phyloP scores from a whole-genome alignment of 305 asterid genomes.

The Solanum aculeatissimum region DNA sequence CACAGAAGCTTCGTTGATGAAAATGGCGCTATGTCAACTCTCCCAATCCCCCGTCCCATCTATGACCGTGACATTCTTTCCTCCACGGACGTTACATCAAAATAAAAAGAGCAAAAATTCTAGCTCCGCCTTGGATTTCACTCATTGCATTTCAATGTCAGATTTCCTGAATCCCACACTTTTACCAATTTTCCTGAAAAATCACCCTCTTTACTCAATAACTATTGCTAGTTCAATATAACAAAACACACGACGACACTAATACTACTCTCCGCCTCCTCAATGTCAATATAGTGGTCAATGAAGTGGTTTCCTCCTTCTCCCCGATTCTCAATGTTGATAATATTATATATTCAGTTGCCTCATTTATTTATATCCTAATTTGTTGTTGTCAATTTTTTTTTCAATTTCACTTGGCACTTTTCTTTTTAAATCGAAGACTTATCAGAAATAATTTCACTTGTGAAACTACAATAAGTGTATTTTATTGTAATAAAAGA shows the following conservation, averaged over 20 bases:
- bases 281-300: no score
- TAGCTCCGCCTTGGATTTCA: background rate
- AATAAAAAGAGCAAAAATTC: background rate
- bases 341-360: no score
- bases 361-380: no score
- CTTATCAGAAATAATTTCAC: no score
- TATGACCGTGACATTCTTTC: constrained; percentile 9
- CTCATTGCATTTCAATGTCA: background rate
- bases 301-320: no score
- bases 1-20: background rate
- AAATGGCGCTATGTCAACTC: constrained; percentile 9
- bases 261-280: background rate
- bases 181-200: background rate
- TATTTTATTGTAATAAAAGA: background rate
- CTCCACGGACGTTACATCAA: constrained; percentile 8
- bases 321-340: no score
- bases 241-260: background rate
- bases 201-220: background rate
- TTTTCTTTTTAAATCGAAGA: no score
- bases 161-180: background rate
- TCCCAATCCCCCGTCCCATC: constrained; percentile 7
- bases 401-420: no score
- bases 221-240: background rate
- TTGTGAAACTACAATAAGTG: background rate
- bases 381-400: no score